Evolutionary conservation across 768 basidiomycete genomes (phyloP).

Genomic region (Cubamyces lactineus): DNA sequence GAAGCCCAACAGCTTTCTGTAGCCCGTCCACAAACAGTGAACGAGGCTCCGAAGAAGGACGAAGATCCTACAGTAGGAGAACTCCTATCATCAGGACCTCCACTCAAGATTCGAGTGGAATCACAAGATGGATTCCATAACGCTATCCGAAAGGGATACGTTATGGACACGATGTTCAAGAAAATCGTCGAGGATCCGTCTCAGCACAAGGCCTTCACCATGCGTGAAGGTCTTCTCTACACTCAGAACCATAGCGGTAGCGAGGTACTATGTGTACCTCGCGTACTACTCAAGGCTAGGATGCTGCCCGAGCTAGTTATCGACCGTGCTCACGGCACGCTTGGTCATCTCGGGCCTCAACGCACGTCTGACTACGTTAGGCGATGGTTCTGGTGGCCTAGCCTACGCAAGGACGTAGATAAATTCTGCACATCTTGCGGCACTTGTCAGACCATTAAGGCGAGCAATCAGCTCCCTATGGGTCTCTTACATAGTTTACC

Average conservation of each 20-base stretch:
- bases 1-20: no score
- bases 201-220: not conserved
- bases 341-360: not conserved
- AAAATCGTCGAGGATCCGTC: not conserved
- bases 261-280: no score
- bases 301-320: not conserved
- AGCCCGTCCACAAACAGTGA: no score
- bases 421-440: no score
- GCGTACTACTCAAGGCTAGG: not conserved
- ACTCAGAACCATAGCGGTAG: not conserved
- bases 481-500: constrained; percentile 19
- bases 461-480: no score
- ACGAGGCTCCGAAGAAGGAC: no score
- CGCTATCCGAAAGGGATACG: not conserved
- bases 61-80: no score
- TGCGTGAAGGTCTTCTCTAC: not conserved
- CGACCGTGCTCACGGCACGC: not conserved
- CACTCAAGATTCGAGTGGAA: not conserved
- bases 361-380: not conserved
- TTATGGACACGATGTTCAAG: not conserved
- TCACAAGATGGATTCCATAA: not conserved
- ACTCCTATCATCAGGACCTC: not conserved
- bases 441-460: no score
- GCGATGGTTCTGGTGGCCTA: not conserved
- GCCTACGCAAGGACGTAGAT: no score